Conservation (phyloP, 2,329 filamentous ascomycete species). For the Neophaeococcomyces mojaviensis region DNA sequence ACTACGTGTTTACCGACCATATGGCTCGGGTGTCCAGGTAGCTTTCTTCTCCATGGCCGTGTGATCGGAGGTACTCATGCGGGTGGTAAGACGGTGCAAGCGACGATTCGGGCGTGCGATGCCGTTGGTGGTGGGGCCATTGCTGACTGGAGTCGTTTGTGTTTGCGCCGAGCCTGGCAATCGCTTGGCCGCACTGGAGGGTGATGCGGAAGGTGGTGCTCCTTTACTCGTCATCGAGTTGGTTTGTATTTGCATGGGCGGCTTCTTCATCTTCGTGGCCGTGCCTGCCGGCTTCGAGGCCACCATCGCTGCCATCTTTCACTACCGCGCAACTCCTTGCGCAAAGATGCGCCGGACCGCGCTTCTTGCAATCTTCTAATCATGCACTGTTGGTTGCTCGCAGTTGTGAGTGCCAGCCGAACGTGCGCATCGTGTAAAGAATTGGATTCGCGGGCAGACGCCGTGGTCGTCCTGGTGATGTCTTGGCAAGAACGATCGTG, state of each 20-base stretch:
- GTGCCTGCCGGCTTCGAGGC: constrained; percentile 16
- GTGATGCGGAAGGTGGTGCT: constrained; percentile 54
- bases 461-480: too few species aligned
- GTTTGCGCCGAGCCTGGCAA: constrained; percentile 38
- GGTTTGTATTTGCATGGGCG: constrained; percentile 49
- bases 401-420: too few species aligned
- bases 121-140: constrained; percentile 35
- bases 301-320: constrained; percentile 19
- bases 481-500: too few species aligned
- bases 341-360: not conserved
- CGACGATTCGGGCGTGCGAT: constrained; percentile 40
- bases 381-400: too few species aligned
- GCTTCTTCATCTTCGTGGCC: constrained; percentile 24
- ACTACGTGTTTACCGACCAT: constrained; percentile 30
- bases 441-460: too few species aligned
- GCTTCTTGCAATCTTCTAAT: too few species aligned
- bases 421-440: too few species aligned
- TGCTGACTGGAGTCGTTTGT: constrained; percentile 35
- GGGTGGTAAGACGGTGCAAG: constrained; percentile 30
- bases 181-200: constrained; percentile 47
- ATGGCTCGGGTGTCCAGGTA: constrained; percentile 36
- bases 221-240: constrained; percentile 50
- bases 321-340: not conserved
- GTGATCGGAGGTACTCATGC: constrained; percentile 24
- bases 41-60: constrained; percentile 27